Evolutionary conservation across 805 yeast species (phyloP).

Genomic region (Schizosaccharomyces cryophilus): DNA sequence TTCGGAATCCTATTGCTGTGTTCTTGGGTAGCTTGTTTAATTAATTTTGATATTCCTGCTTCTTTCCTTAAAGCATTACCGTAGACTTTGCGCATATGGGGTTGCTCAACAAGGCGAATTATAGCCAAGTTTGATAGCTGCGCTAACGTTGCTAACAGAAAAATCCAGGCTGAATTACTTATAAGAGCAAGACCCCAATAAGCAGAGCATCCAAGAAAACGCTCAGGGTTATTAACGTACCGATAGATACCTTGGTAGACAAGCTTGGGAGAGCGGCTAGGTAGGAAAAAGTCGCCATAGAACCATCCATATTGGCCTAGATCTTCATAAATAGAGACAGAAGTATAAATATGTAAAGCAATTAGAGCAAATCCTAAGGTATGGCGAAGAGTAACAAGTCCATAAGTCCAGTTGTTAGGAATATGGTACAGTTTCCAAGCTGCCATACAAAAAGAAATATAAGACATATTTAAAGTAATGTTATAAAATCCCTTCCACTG

Average conservation of each 20-base stretch:
- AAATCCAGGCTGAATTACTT: constrained; percentile 24
- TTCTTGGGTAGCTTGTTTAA: constrained; percentile 12
- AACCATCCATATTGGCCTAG: constrained; percentile 79
- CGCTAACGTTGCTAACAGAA: constrained; percentile 37
- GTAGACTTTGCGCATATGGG: constrained; percentile 53
- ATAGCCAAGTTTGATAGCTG: constrained; percentile 39
- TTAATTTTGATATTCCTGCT: constrained; percentile 20
- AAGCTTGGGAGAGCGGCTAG: constrained; percentile 23
- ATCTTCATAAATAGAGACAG: constrained; percentile 38
- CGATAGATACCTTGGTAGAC: constrained; percentile 64
- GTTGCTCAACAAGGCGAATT: constrained; percentile 48
- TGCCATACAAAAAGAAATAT: constrained; percentile 23
- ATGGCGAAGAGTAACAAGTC: constrained; percentile 20
- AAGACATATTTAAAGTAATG: constrained; percentile 26
- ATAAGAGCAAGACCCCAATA: constrained; percentile 48
- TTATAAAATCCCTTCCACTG: constrained; percentile 52
- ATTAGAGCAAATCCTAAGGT: constrained; percentile 35
- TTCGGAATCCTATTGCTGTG: constrained; percentile 10
- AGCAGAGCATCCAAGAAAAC: constrained; percentile 53
- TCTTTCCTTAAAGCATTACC: constrained; percentile 37
- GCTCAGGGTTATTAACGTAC: constrained; percentile 62
- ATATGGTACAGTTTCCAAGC: constrained; percentile 12
- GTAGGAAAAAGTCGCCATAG: constrained; percentile 61
- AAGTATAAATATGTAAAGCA: constrained; percentile 42
- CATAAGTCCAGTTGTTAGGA: background rate